Conservation (phyloP, 2,329 filamentous ascomycete genomes). For the Hypoxylon sp. region DNA sequence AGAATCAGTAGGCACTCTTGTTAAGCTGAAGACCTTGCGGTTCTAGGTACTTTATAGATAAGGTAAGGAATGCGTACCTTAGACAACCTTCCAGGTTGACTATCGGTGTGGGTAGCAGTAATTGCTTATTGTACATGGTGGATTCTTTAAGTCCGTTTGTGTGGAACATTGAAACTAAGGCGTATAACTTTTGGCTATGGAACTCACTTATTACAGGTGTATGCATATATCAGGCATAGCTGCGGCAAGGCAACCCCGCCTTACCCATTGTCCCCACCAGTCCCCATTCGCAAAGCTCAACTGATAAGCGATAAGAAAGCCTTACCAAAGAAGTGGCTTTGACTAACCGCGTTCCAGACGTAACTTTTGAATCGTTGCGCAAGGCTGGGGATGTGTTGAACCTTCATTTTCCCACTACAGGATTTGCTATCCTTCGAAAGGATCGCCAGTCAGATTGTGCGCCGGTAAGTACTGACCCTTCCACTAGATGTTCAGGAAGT, state of each 20-base stretch:
- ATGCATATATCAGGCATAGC: slow-evolving; percentile 22
- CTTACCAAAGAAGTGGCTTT: slow-evolving; percentile 28
- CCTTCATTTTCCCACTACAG: neutral
- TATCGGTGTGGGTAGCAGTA: slow-evolving; percentile 9
- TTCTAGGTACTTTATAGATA: neutral
- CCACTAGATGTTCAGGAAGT: neutral
- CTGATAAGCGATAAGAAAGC: slow-evolving; percentile 34
- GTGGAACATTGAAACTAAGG: slow-evolving; percentile 7
- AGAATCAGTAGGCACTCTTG: neutral
- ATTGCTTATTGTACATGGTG: slow-evolving; percentile 7
- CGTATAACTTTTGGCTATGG: neutral
- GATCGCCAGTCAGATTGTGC: neutral
- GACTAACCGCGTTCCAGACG: neutral
- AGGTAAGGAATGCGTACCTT: slow-evolving; percentile 5
- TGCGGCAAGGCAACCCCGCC: slow-evolving; percentile 27
- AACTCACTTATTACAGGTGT: neutral
- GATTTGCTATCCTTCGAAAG: neutral
- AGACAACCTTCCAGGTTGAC: too few relatives aligned
- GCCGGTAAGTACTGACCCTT: neutral
- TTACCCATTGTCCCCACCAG: slow-evolving; percentile 4
- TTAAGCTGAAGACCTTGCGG: neutral
- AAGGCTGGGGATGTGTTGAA: slow-evolving; percentile 4
- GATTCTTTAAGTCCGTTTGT: slow-evolving; percentile 1
- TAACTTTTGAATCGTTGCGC: slow-evolving; percentile 9
- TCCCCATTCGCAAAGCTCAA: slow-evolving; percentile 1